Conservation (phyloP, 331 rosid genomes). For the Rosa hybrid region DNA sequence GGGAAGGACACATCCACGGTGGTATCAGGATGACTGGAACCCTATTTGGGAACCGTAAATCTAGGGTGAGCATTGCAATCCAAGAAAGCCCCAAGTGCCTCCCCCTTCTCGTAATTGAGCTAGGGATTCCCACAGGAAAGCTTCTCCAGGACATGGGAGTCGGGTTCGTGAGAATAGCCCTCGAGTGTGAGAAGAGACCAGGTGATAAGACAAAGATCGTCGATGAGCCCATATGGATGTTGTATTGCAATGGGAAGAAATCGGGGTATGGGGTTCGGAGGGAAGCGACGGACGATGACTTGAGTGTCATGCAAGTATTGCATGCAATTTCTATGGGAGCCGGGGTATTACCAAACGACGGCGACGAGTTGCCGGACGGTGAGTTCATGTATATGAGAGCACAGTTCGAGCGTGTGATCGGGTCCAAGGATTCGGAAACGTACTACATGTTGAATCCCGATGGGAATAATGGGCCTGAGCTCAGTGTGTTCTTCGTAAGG, state of each 20-base stretch:
- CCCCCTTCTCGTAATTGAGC: slow-evolving; percentile 65
- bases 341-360: slow-evolving; percentile 59
- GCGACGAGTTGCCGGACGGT: slow-evolving; percentile 35
- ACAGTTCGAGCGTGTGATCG: slow-evolving; percentile 66
- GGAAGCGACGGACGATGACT: slow-evolving; percentile 63
- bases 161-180: slow-evolving; percentile 67
- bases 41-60: slow-evolving; percentile 59
- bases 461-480: slow-evolving; percentile 56
- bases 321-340: slow-evolving; percentile 68
- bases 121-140: slow-evolving; percentile 60
- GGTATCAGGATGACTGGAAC: slow-evolving; percentile 73
- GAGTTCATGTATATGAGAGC: slow-evolving; percentile 75
- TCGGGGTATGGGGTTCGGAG: slow-evolving; percentile 73
- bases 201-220: slow-evolving; percentile 53
- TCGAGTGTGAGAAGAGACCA: slow-evolving; percentile 68
- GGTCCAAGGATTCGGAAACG: slow-evolving; percentile 80
- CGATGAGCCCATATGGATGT: slow-evolving; percentile 75
- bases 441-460: slow-evolving; percentile 86
- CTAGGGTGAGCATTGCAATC: slow-evolving; percentile 64
- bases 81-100: slow-evolving; percentile 65
- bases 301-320: slow-evolving; percentile 66
- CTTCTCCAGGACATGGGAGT: slow-evolving; percentile 71
- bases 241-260: slow-evolving; percentile 79
- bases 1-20: slow-evolving; percentile 49
- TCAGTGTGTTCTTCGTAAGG: slow-evolving; percentile 71